These are phyloP conservation scores for Quillaja saponaria DNA, from an alignment of 306 rosid genomes.

Conservation along the genomic window DNA sequence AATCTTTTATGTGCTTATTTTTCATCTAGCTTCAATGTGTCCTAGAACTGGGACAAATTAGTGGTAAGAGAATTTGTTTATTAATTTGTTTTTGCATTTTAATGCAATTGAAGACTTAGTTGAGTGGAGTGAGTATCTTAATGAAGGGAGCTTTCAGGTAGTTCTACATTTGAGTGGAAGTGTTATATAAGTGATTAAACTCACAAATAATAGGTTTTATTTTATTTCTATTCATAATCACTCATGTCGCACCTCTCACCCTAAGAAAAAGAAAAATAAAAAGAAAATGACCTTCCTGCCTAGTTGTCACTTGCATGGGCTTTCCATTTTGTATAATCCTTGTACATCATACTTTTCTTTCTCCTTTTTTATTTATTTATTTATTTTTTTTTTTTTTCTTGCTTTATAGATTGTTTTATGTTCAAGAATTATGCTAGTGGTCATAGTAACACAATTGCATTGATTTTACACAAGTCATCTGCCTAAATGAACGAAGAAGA, in stretches of 20 bases:
- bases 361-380: neutral
- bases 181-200: too few species aligned
- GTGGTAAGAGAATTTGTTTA: neutral
- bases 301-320: neutral
- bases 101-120: constrained; percentile 7
- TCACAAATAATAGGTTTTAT: too few species aligned
- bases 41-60: constrained; percentile 12
- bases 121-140: neutral
- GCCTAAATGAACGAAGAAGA: neutral
- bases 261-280: constrained; percentile 1
- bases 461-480: neutral
- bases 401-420: neutral
- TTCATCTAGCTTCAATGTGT: constrained; percentile 1
- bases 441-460: neutral
- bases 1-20: constrained; percentile 2
- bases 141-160: neutral
- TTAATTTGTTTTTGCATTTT: neutral
- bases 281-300: neutral
- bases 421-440: neutral
- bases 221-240: too few species aligned
- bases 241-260: too few species aligned
- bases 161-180: too few species aligned
- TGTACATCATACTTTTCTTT: neutral
- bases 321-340: neutral
- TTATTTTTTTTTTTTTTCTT: neutral